Base-by-base conservation (phyloP, 1,139 yeast species). In the Hansenula anomala region DNA sequence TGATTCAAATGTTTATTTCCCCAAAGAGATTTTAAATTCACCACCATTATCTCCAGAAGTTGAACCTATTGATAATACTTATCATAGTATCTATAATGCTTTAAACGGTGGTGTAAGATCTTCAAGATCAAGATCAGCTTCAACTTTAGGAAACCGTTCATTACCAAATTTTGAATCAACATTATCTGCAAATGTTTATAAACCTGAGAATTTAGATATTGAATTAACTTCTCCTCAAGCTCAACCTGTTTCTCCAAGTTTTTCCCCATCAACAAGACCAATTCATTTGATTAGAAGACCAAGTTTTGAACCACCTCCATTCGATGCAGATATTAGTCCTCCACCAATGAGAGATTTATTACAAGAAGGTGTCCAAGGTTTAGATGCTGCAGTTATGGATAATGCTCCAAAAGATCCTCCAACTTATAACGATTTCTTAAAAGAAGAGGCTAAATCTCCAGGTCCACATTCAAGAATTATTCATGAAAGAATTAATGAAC, bases 181-280 rank as follows among this genome's bases (percentile, higher is more conserved):
- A 60, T 53, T 78, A 22, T 73, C 71, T 10, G 56, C 89, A 2
- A 83, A 84, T 50, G 54, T 83, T 15, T 83, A 78, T 54, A 71
- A 73, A 49, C 92, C 92, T 0, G 69, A 63, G 18, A 46, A 56
- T 14, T 49, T 69, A 14, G 68, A 67, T 11, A 53, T 61, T 14
- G 73, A 67, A 34, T 59, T 81, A 33, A 64, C 71, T 36, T 75
- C 87, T 0, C 81, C 80, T 3, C 84, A 76, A 46, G 82, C 84
- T 2, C 46, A 67, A 20, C 82, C 83, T 17, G 34, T 18, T 43
- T 67, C 75, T 1, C 80, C 80, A 15, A 49, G 55, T 18, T 40
- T 56, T 1, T 62, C 67, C 7, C 67, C 66, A 23, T 46, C 45
- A 45, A 58, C 48, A 25, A 41, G 59, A 28, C 60, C 61, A 3